Base-by-base conservation (phyloP, 768 basidiomycete species). In the Tricholoma saponaceum region DNA sequence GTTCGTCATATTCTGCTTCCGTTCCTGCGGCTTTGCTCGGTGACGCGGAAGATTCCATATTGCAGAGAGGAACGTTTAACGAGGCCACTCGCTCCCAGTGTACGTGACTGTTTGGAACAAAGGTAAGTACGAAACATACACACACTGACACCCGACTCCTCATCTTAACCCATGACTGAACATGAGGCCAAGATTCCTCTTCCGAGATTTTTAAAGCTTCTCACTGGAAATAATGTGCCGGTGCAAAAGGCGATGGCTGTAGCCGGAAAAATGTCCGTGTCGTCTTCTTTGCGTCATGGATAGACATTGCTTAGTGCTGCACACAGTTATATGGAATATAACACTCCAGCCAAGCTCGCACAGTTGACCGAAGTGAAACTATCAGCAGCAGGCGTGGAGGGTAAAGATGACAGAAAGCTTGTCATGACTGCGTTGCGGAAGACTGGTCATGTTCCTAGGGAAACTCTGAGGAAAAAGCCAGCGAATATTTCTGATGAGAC, bases 171-270 rank as follows among this genome's bases (percentile, higher is more conserved):
- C 57, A 69, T 70, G 60, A 55, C 58, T 46, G 61, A 67, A n/a
- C 50, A 71, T 65, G 64, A 47, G 6, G n/a, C 64, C 55, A 86
- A 85, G 56, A 74, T 92, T 10, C 67, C 85, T 23, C 67, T 92
- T 7, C 86, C 87, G 3, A 74, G 74, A 20, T 91, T 88, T 65
- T 73, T 92, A 23, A 85, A 90, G 68, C 60, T 87, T 10, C 73
- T 92, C 23, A 84, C 86, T 6, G 73, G 64, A 47, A 80, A 82
- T 57, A 76, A 79, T 65, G 69, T 91, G 0, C 70, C 85, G 1
- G 76, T 88, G 55, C 65, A 77, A 32, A 84, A 86, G 61, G 89
- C 90, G 13, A 91, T 94, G 79, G 71, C 76, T 13, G 70, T 89
- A 23, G 81, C 90, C 35, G 79, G 80, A 56, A 90, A 89, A 79